Conservation (phyloP, 345 rosid species). For the Salix koriyanagi region DNA sequence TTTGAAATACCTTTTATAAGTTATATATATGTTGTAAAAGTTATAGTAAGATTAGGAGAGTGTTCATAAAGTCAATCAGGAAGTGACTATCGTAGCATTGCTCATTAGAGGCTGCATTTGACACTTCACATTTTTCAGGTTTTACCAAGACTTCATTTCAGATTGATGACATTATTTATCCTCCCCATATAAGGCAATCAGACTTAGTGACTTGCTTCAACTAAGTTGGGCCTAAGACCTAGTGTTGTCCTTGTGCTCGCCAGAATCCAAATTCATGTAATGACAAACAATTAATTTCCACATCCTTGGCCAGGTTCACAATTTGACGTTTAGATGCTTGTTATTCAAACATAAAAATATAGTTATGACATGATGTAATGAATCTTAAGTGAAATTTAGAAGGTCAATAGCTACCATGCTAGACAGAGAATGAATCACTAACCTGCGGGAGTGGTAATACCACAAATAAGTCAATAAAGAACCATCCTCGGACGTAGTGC, state of each 20-base stretch:
- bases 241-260: neutral
- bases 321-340: neutral
- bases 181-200: neutral
- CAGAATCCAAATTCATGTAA: neutral
- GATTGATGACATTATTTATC: neutral
- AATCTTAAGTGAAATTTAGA: neutral
- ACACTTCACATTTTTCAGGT: neutral
- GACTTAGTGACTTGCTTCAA: neutral
- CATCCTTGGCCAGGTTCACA: neutral
- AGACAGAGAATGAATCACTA: slow-evolving; percentile 18
- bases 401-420: neutral
- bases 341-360: neutral
- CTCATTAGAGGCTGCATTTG: neutral
- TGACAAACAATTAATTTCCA: neutral
- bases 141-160: neutral
- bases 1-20: too few species aligned
- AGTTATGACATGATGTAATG: slow-evolving; percentile 1
- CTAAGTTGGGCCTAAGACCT: neutral
- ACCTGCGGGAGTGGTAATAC: slow-evolving; percentile 88
- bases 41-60: neutral
- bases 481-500: slow-evolving; percentile 55
- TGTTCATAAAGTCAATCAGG: neutral
- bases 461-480: slow-evolving; percentile 53
- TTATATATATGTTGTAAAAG: neutral
- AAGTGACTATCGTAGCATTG: neutral